A percentile compares a stretch with the other conserved stretches of the same genome.
Conservation (phyloP, 805 yeast species). For the Schwanniomyces vanrijiae region DNA sequence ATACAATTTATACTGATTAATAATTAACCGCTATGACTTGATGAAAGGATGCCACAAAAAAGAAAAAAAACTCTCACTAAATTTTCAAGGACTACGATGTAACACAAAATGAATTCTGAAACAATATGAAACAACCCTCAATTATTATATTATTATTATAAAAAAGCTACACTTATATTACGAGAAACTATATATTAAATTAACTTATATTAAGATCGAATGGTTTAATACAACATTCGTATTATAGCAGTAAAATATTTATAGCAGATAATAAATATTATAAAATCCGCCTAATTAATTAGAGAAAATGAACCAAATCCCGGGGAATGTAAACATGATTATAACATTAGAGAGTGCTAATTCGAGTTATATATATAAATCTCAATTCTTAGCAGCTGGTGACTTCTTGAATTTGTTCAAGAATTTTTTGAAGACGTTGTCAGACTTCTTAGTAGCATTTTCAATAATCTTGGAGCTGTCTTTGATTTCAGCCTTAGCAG, state of each 20-base stretch:
- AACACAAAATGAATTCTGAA: not conserved
- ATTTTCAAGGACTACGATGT: not conserved
- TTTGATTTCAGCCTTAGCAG: slow-evolving; percentile 30
- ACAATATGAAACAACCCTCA: not conserved
- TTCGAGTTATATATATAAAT: not conserved
- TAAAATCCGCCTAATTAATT: not conserved
- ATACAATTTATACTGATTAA: not conserved
- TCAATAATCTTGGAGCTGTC: slow-evolving; percentile 25
- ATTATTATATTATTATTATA: too few species aligned
- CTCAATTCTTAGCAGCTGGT: slow-evolving; percentile 10
- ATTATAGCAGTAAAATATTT: not conserved
- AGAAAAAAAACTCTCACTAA: not conserved
- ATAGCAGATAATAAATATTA: not conserved
- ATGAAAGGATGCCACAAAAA: not conserved
- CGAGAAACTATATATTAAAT: not conserved
- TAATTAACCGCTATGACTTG: not conserved
- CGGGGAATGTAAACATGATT: not conserved
- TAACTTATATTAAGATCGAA: not conserved
- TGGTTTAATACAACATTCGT: not conserved
- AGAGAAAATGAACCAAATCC: not conserved
- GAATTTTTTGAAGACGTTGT: slow-evolving; percentile 35
- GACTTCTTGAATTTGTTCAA: slow-evolving; percentile 37
- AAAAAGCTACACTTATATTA: not conserved
- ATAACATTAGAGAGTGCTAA: not conserved
- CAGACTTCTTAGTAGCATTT: slow-evolving; percentile 37